Evolutionary conservation across 345 rosid genomes (phyloP).

Genomic region (Sisymbrium altissimum): DNA sequence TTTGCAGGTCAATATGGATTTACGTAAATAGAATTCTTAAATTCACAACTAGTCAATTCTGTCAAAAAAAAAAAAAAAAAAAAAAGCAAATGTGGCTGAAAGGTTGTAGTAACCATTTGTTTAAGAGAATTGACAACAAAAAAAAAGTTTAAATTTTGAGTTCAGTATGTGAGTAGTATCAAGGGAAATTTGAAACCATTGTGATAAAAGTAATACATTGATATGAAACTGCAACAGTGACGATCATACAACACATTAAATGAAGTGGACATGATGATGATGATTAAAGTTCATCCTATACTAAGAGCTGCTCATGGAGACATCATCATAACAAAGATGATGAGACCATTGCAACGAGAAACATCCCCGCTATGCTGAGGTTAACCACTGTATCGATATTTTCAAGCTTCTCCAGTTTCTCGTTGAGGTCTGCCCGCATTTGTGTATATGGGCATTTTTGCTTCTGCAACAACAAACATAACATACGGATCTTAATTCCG

Average conservation of each 20-base stretch:
- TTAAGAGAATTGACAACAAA: background rate
- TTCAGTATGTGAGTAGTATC: background rate
- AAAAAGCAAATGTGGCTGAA: background rate
- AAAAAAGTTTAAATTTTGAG: background rate
- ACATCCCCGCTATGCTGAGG: constrained; percentile 56
- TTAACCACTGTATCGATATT: constrained; percentile 54
- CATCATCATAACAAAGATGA: constrained; percentile 24
- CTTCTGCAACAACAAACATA: constrained; percentile 40
- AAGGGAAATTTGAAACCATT: background rate
- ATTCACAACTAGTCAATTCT: background rate
- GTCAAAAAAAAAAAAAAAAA: background rate
- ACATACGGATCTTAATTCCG: background rate
- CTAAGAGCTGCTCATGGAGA: constrained; percentile 4
- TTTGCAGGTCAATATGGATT: background rate
- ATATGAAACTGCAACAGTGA: constrained; percentile 7
- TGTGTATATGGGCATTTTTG: constrained; percentile 41
- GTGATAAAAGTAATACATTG: background rate
- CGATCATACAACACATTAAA: background rate
- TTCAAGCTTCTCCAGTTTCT: constrained; percentile 43
- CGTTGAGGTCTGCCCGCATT: constrained; percentile 33
- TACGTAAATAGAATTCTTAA: background rate
- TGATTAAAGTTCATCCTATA: background rate
- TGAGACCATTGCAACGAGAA: constrained; percentile 32
- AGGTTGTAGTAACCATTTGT: background rate
- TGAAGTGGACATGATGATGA: background rate